Base-by-base conservation (phyloP, 257 asterid species). In the Echites panduratus region DNA sequence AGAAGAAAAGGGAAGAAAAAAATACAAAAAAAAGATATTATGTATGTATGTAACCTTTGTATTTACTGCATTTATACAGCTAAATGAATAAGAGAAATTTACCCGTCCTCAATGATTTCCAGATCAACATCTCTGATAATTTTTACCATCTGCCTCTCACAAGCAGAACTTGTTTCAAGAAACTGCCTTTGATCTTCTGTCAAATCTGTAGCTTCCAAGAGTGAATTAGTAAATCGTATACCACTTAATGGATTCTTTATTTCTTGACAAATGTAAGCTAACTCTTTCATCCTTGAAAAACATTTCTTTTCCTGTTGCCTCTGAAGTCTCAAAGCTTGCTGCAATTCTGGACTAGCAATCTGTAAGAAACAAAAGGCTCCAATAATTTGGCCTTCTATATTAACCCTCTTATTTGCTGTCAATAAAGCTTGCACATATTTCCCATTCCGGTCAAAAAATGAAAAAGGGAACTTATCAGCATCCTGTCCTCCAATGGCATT, bases 291-390 rank as follows among this genome's bases (percentile, higher is more conserved):
- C 84, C 84, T 91, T 9, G 90, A 85, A 59, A 83, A 79, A 24
- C 82, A 70, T 75, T 73, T 81, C 75, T 76, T 83, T 66, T 89
- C 98, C 78, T 87, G 87, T 71, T 78, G 89, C 83, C 85, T 89
- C 80, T 90, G 93, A 76, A 84, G 65, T 64, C 76, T 86, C 78
- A 84, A 54, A 76, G 89, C 79, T 68, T 87, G 85, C 80, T 89
- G 96, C 83, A 89, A 43, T 72, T 90, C 96, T 38, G 93, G 89
- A 61, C 89, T 84, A 5, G 90, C 93, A 77, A 84, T 85, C 88
- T 93, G 97, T 85, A 93, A 75, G 81, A 93, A 93, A 79, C 97
- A 93, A 81, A 89, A 93, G 54, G 97, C 98, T 77, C 98, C 98
- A 67, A 83, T 81, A 71, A 87, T 58, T 78, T 87, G 84, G 2